These are phyloP conservation scores for Mycosarcoma mackinlayi DNA, from an alignment of 1,284 basidiomycete species.

Conservation along the genomic window DNA sequence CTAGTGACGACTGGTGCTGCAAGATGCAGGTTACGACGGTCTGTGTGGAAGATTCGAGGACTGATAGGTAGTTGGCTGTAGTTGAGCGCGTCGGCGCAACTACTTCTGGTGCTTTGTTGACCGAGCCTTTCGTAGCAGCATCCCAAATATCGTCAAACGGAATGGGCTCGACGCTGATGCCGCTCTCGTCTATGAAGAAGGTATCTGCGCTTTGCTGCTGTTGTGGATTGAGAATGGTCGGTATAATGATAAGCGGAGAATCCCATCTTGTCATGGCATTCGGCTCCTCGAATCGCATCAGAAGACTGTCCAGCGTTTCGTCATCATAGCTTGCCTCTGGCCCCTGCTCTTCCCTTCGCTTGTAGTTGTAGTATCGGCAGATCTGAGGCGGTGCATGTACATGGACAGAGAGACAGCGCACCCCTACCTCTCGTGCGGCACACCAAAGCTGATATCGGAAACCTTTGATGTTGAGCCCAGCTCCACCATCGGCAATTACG, in stretches of 20 bases:
- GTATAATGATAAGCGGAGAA: slow-evolving; percentile 86
- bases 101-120: slow-evolving; percentile 86
- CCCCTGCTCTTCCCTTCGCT: slow-evolving; percentile 69
- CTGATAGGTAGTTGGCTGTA: slow-evolving; percentile 68
- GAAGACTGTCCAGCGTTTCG: slow-evolving; percentile 89
- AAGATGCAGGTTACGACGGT: slow-evolving; percentile 55
- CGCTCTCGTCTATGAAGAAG: slow-evolving; percentile 75
- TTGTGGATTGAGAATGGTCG: slow-evolving; percentile 54
- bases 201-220: background rate
- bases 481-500: slow-evolving; percentile 81
- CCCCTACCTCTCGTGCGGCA: slow-evolving; percentile 85
- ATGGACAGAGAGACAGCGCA: slow-evolving; percentile 81
- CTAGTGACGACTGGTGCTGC: slow-evolving; percentile 32
- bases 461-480: slow-evolving; percentile 92
- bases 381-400: slow-evolving; percentile 77
- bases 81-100: slow-evolving; percentile 73
- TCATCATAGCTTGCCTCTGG: slow-evolving; percentile 73
- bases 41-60: slow-evolving; percentile 66
- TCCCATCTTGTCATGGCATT: slow-evolving; percentile 98
- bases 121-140: slow-evolving; percentile 79
- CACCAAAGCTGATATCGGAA: slow-evolving; percentile 98
- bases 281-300: slow-evolving; percentile 92
- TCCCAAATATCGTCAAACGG: slow-evolving; percentile 83
- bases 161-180: slow-evolving; percentile 69
- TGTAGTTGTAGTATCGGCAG: slow-evolving; percentile 75